These are phyloP conservation scores for Sphaerulina populicola DNA, from an alignment of 2,329 filamentous ascomycete species.

Conservation along the genomic window DNA sequence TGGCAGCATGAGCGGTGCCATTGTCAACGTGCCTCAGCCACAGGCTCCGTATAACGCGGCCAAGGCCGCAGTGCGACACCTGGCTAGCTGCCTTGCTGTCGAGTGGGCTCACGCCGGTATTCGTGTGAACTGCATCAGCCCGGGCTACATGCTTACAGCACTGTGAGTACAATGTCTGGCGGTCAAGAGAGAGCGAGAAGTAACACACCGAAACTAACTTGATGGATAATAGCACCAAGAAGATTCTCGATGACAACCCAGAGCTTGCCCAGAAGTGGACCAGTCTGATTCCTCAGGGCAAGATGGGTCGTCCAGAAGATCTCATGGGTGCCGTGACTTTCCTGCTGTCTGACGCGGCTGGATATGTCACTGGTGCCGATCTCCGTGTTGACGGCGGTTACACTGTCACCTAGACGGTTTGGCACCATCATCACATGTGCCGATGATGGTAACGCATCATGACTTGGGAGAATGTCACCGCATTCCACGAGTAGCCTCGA, in stretches of 20 bases:
- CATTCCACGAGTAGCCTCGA: background rate
- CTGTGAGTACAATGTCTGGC: slow-evolving; percentile 51
- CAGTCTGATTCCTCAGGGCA: slow-evolving; percentile 80
- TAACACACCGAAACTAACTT: slow-evolving; percentile 10
- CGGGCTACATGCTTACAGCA: slow-evolving; percentile 93
- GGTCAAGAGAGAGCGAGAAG: background rate
- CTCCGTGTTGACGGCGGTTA: slow-evolving; percentile 39
- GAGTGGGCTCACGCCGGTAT: slow-evolving; percentile 88
- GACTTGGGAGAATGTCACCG: background rate
- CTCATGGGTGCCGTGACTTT: slow-evolving; percentile 90
- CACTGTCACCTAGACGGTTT: slow-evolving; percentile 33
- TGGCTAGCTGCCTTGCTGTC: slow-evolving; percentile 79
- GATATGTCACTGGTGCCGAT: slow-evolving; percentile 55
- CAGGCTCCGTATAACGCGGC: slow-evolving; percentile 89
- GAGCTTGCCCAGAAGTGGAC: slow-evolving; percentile 86
- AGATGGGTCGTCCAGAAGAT: slow-evolving; percentile 87
- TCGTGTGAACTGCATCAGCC: slow-evolving; percentile 88
- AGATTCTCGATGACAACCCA: slow-evolving; percentile 89
- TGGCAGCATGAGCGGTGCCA: slow-evolving; percentile 85
- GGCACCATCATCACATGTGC: background rate
- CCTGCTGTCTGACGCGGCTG: slow-evolving; percentile 68
- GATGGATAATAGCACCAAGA: slow-evolving; percentile 59
- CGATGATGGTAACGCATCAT: background rate
- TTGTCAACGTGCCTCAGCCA: slow-evolving; percentile 92
- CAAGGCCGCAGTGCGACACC: slow-evolving; percentile 84